Evolutionary conservation across 176 grass and related monocot genomes (phyloP), one percentile per base, ranked within the genome.

Genomic region (Carex cristatella): DNA sequence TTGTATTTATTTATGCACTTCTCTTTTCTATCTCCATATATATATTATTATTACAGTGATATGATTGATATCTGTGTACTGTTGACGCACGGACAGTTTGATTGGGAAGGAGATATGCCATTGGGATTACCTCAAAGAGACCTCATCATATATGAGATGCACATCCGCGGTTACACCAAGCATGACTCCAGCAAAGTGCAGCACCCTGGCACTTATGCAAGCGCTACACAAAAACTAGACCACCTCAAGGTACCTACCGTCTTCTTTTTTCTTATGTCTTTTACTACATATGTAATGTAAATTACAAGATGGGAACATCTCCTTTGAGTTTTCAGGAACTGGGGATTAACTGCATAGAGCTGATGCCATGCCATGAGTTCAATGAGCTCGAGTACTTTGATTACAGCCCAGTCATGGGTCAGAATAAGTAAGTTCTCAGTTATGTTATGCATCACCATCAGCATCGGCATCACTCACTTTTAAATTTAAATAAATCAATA

Each of bases 311-410:
- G 19, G 12, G 48, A 53, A 18, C 3, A 23, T 53, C 23, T 27
- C 32, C 23, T 27, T 82, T 82, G 3, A 82, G 14, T 90, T 69
- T 88, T 51, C 89, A 98, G 96, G 90, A 94, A 55, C 86, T 98
- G 84, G 96, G 93, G 83, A 82, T 98, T 80, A 98, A 98, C 61
- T 98, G 93, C 90, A 79, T 98, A 85, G 96, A 98, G 67, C 79
- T 98, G 83, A 98, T 98, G 91, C 96, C 96, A 61, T 94, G 93
- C 67, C 96, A 98, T 61, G 96, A 98, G 77, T 98, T 95, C 66
- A 98, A 98, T 10, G 96, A 98, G 69, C 88, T 98, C 63, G 96
- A 98, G 81, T 98, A 94, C 83, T 84, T 90, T 69, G 86, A 86
- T 69, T 84, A 81, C 75, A 85, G 70, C 54, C 89, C 88, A 64